Base-by-base conservation (phyloP, 139 green algal species). In the Micractinium conductrix region DNA sequence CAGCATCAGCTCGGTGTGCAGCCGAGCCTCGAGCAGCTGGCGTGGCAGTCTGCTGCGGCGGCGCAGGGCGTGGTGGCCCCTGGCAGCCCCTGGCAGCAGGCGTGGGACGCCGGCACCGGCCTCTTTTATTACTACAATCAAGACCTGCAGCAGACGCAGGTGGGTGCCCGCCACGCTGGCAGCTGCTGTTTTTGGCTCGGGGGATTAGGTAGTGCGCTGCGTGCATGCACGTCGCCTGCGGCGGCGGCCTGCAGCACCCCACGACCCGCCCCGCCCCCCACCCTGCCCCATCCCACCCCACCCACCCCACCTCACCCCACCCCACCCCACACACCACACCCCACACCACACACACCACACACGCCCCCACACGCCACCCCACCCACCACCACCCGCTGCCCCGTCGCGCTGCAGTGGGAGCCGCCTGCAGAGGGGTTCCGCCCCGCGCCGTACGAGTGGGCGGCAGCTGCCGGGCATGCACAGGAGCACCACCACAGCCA, bases 61-160 rank as follows among this genome's bases (percentile, higher is more conserved):
- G 76, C 55, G 1, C 76, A 82, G 38, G 76, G 76, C 5, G 8
- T n/a, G 8, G 55, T 82, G 38, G 62, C 63, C 10, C 10, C 17
- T 1, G 17, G 24, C 74, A 75, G 55, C 74, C 81, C 65, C 38
- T 90, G 86, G 86, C 86, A 90, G 81, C 86, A 90, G 84, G 86
- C 86, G 5, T 84, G 68, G 50, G 86, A 90, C 30, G 60, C 83
- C 9, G 48, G 33, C 72, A 68, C 65, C 0, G 67, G 74, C 5
- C 50, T 65, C 38, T 84, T 78, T 28, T 90, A 90, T 19, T 90
- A 90, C 21, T 90, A 90, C 75, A 71, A 79, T 8, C 48, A 87
- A n/a, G 63, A 63, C 3, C 50, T 53, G 44, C 81, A 88, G 69
- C 58, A 55, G 38, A 82, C 76, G 53, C 76, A 72, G 76, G 76